A percentile compares a stretch with the other conserved stretches of the same genome.
phyloP scores from a whole-genome alignment of 148 eudicot genomes.

The Chenopodium album region DNA sequence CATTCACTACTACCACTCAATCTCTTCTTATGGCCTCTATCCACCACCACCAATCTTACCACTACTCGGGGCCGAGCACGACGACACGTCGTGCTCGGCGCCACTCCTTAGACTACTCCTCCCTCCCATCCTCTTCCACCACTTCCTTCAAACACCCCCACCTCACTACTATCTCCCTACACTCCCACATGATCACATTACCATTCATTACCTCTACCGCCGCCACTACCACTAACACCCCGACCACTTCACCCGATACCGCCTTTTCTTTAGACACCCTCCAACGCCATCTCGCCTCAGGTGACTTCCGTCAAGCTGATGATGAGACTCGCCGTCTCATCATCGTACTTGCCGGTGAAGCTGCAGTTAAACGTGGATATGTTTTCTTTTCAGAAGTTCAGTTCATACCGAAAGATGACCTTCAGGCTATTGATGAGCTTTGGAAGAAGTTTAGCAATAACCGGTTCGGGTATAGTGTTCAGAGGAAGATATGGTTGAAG shows the following conservation, averaged over 20 bases:
- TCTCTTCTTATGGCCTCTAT: constrained; percentile 56
- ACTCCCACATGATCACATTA: constrained; percentile 18
- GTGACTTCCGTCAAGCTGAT: constrained; percentile 73
- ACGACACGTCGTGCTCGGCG: constrained; percentile 30
- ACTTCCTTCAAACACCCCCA: constrained; percentile 24
- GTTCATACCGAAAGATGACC: constrained; percentile 56
- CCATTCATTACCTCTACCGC: constrained; percentile 31
- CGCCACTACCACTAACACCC: constrained; percentile 30
- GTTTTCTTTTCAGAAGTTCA: constrained; percentile 91
- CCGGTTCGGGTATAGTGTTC: constrained; percentile 79
- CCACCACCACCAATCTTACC: constrained; percentile 48
- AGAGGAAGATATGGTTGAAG: constrained; percentile 61
- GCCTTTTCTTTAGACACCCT: constrained; percentile 55
- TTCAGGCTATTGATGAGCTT: constrained; percentile 58
- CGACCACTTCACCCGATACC: constrained; percentile 17
- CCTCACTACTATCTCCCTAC: constrained; percentile 16
- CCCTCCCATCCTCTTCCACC: constrained; percentile 32
- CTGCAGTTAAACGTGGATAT: constrained; percentile 66
- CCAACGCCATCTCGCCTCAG: constrained; percentile 38
- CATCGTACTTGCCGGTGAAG: constrained; percentile 76
- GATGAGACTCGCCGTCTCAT: constrained; percentile 90
- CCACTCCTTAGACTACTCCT: constrained; percentile 50
- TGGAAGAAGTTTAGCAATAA: constrained; percentile 55
- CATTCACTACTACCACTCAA: too few relatives aligned
- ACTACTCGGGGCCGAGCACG: constrained; percentile 13